phyloP scores from a whole-genome alignment of 768 basidiomycete genomes.

The Rhizopogon roseolus region DNA sequence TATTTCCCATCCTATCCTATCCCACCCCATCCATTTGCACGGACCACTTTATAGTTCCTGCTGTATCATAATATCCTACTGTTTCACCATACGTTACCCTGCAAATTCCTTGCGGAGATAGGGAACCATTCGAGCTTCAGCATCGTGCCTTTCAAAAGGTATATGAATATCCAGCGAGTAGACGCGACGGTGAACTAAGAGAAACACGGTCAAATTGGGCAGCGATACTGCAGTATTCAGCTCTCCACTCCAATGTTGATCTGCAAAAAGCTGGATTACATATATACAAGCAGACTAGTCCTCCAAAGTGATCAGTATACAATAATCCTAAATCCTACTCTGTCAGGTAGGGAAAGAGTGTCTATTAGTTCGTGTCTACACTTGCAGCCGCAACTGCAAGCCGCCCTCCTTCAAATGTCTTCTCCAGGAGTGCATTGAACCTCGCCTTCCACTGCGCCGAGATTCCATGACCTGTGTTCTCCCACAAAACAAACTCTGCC shows the following conservation, averaged over 20 bases:
- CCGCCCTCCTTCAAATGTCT: slow-evolving; percentile 48
- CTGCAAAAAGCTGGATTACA: too few species aligned
- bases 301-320: background rate
- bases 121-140: too few species aligned
- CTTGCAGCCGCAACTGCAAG: background rate
- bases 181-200: too few species aligned
- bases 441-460: slow-evolving; percentile 41
- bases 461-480: slow-evolving; percentile 61
- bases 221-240: background rate
- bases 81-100: background rate
- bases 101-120: background rate
- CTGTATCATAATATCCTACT: background rate
- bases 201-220: background rate
- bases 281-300: background rate
- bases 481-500: slow-evolving; percentile 54
- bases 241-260: too few species aligned
- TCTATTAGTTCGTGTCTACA: background rate
- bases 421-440: slow-evolving; percentile 56
- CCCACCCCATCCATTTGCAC: background rate
- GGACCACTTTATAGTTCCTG: background rate
- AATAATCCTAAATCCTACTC: background rate
- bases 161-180: background rate
- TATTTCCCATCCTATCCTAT: background rate
- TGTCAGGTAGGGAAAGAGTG: background rate
- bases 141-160: background rate